A percentile compares a stretch with the other conserved stretches of the same genome.
Conservation (phyloP, 208 protist species). For the Leishmania braziliensis region DNA sequence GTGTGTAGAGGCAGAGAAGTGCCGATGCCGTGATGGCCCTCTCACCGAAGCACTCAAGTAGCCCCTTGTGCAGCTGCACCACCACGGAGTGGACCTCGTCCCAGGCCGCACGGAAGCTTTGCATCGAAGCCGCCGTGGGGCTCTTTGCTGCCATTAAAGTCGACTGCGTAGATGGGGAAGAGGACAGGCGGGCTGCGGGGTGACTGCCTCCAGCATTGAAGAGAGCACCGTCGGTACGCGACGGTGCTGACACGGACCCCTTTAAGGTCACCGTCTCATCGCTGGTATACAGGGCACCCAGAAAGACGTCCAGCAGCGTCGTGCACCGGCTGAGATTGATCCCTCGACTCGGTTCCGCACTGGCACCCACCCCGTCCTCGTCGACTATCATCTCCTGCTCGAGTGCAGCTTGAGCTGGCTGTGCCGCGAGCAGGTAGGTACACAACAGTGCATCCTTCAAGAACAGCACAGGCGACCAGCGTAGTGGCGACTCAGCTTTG, state of each 20-base stretch:
- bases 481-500: not conserved
- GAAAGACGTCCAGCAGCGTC: constrained; percentile 6
- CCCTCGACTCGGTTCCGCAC: not conserved
- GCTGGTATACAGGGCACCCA: not conserved
- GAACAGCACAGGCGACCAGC: constrained; percentile 38
- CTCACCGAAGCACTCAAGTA: constrained; percentile 1
- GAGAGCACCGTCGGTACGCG: not conserved
- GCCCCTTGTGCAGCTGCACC: constrained; percentile 12
- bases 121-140: not conserved
- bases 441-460: constrained; percentile 28
- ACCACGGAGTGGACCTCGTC: constrained; percentile 4
- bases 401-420: not conserved
- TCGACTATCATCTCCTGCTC: not conserved
- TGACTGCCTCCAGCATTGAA: not conserved
- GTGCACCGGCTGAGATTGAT: not conserved
- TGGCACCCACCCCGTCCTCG: not conserved
- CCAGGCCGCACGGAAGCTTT: constrained; percentile 9
- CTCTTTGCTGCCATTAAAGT: not conserved
- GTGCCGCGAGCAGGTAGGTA: not conserved
- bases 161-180: not conserved
- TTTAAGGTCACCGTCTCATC: not conserved
- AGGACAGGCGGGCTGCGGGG: not conserved
- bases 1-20: constrained; percentile 32
- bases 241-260: not conserved
- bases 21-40: not conserved